phyloP scores from a whole-genome alignment of 1,284 basidiomycete genomes.

The Boletus mariae region DNA sequence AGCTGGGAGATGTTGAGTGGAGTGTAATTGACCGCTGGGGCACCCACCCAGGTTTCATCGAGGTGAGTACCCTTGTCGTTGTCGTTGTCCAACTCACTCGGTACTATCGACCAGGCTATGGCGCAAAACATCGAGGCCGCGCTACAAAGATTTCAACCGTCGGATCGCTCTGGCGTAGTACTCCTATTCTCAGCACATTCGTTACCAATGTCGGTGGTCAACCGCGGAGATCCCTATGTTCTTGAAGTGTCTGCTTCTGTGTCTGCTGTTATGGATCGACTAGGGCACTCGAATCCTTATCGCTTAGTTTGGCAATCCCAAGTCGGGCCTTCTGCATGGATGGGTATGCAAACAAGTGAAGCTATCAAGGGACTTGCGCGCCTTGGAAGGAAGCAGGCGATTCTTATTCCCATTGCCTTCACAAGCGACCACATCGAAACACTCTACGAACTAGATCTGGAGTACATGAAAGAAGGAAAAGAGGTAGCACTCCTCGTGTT shows the following conservation, averaged over 20 bases:
- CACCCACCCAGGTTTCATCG: constrained; percentile 88
- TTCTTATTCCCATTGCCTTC: constrained; percentile 95
- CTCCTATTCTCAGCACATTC: constrained; percentile 98
- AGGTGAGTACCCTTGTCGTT: constrained; percentile 50
- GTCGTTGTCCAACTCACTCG: constrained; percentile 2
- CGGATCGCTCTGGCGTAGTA: constrained; percentile 70
- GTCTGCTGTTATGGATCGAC: constrained; percentile 81
- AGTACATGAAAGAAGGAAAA: constrained; percentile 88
- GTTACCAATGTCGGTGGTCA: constrained; percentile 94
- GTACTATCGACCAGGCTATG: constrained; percentile 60
- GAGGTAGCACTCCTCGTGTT: constrained; percentile 54
- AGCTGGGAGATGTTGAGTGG: constrained; percentile 79
- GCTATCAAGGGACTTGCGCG: constrained; percentile 91
- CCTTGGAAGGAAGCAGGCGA: constrained; percentile 81
- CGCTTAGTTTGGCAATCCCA: constrained; percentile 98
- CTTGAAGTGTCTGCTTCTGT: constrained; percentile 95
- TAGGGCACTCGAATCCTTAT: constrained; percentile 79
- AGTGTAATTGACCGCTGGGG: constrained; percentile 99
- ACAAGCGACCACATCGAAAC: constrained; percentile 99
- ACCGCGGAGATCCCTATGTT: constrained; percentile 97
- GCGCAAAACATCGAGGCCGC: constrained; percentile 85
- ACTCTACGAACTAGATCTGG: constrained; percentile 93
- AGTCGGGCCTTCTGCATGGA: constrained; percentile 97
- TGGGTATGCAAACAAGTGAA: constrained; percentile 94
- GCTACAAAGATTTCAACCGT: constrained; percentile 76